A percentile compares a stretch with the other conserved stretches of the same genome.
phyloP scores from a whole-genome alignment of 2,329 filamentous ascomycete species.

The Aspergillus pseudotamarii region DNA sequence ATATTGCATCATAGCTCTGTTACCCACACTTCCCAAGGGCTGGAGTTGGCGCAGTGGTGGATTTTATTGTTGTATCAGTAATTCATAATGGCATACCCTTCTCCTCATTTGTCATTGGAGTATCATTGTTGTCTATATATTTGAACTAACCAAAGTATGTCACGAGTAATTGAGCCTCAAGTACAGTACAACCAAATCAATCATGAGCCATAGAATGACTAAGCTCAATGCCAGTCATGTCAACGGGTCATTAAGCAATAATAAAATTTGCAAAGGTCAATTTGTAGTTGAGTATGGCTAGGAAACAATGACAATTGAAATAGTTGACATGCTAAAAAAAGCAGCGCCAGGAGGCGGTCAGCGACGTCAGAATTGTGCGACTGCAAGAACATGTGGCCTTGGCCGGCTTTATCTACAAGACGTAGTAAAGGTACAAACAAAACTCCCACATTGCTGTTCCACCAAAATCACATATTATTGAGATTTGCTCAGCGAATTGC shows the following conservation, averaged over 20 bases:
- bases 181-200: not conserved
- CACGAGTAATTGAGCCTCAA: not conserved
- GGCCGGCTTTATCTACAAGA: conserved; percentile 13
- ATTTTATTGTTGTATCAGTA: conserved; percentile 1
- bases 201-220: not conserved
- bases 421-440: not conserved
- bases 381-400: conserved; percentile 39
- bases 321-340: not conserved
- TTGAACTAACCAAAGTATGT: not conserved
- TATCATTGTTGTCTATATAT: not conserved
- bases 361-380: conserved; percentile 30
- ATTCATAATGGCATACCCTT: not conserved
- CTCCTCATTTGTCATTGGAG: not conserved
- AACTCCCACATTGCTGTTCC: not conserved
- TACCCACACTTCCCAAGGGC: not conserved
- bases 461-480: not conserved
- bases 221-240: not conserved
- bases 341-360: conserved; percentile 36
- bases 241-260: not conserved
- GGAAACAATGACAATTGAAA: not conserved
- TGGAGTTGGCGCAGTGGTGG: not conserved
- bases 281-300: not conserved
- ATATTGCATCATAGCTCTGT: conserved; percentile 1
- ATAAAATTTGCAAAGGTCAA: not conserved
- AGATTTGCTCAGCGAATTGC: not conserved